These are phyloP conservation scores for Alternaria rosae DNA, from an alignment of 2,329 filamentous ascomycete genomes.

Conservation along the genomic window DNA sequence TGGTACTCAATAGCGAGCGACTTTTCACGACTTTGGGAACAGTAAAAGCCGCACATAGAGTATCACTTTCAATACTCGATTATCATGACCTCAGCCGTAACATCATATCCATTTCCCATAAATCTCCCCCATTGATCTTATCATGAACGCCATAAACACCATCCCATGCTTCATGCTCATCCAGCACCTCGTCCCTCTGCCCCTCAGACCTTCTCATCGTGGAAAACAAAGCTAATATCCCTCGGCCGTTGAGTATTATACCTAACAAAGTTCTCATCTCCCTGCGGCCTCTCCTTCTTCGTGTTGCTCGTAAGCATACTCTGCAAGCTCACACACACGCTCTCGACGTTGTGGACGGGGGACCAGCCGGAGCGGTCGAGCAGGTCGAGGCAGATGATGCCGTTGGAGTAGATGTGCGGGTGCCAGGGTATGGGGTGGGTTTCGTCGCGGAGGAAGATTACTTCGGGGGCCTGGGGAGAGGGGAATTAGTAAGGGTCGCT, in stretches of 20 bases:
- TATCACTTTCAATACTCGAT: background rate
- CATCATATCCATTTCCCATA: background rate
- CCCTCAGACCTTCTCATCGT: constrained; percentile 72
- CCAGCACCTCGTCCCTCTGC: background rate
- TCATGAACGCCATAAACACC: background rate
- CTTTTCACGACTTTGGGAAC: rapidly evolving
- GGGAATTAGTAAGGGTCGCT: background rate
- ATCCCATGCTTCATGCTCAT: background rate
- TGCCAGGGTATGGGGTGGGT: constrained; percentile 81
- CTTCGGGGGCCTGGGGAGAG: constrained; percentile 80
- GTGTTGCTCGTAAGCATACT: constrained; percentile 97
- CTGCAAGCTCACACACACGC: constrained; percentile 95
- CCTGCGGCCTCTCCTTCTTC: constrained; percentile 87
- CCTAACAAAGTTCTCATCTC: constrained; percentile 87
- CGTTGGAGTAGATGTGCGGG: constrained; percentile 97
- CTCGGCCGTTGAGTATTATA: constrained; percentile 79
- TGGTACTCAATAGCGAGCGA: background rate
- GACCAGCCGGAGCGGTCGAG: constrained; percentile 90
- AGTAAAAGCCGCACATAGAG: background rate
- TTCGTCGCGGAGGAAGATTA: constrained; percentile 77
- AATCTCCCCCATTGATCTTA: background rate
- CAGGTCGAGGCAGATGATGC: constrained; percentile 96
- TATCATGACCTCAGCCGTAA: background rate
- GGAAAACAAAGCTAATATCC: constrained; percentile 93
- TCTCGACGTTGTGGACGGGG: constrained; percentile 96